Evolutionary conservation across 2,329 filamentous ascomycete genomes (phyloP), one percentile per base, ranked within the genome.

Genomic region (Fusarium buxicola): DNA sequence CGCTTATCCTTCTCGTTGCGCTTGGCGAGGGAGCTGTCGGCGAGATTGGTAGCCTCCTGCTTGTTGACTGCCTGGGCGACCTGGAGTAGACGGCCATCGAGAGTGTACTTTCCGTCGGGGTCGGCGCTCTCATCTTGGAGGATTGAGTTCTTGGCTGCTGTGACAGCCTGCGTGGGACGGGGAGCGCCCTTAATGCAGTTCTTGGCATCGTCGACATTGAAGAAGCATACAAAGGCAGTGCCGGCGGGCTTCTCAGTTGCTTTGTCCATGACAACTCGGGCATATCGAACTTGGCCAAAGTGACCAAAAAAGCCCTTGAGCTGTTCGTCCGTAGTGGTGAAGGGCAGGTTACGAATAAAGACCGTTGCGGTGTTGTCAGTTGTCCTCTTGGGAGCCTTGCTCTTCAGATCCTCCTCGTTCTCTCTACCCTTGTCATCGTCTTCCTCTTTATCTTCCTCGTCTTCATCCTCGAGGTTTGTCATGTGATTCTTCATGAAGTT

Each of bases 201-300:
- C 72, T 89, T 87, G 65, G 89, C 92, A 72, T 97, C 92, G 16
- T 90, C 86, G 32, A 82, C 79, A 45, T 90, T 89, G 77, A 89
- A 89, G 78, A 99, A 99, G 78, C 92, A 96, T 27, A 98, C 94
- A 72, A 99, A 99, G 5, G 90, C 95, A 28, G 94, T 98, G 24
- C 95, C 95, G 43, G 91, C 92, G 2, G 95, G 92, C 47, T 92
- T 89, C 68, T 94, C 93, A 0, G 92, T 97, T 21, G 88, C 86
- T 41, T 84, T 89, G 73, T 99, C 94, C 73, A 96, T 86, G 32
- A 99, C 96, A 9, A 97, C 89, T 65, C 96, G 86, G 6, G 94
- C 95, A 74, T 98, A 99, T 32, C 94, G 87, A 34, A 97, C 82
- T n/a, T 84, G 85, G 24, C 95, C 96, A 71, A 99, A 98, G 70